Percentiles rank a stretch among this genome's conserved stretches.
Conservation (phyloP, 805 yeast genomes). For the Candida michaelii region DNA sequence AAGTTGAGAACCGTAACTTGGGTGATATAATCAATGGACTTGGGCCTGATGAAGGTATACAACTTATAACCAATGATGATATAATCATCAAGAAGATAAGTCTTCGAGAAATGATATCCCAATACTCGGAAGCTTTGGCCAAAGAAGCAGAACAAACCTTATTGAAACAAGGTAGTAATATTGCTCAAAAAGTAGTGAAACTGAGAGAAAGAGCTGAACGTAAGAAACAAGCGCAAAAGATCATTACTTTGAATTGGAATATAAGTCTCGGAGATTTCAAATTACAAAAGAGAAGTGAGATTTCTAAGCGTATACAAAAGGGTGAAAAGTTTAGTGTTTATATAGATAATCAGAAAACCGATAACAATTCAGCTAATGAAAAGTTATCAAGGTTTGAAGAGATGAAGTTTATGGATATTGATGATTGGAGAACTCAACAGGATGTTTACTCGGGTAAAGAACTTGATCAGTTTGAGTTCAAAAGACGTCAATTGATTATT, state of each 20-base stretch:
- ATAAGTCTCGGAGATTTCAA: constrained; percentile 39
- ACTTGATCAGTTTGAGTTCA: constrained; percentile 18
- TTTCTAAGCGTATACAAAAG: constrained; percentile 28
- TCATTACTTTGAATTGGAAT: constrained; percentile 35
- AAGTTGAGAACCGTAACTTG: constrained; percentile 22
- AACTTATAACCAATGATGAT: constrained; percentile 9
- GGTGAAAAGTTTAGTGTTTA: constrained; percentile 29
- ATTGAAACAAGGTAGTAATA: constrained; percentile 32
- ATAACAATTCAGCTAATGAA: constrained; percentile 2
- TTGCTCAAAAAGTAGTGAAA: constrained; percentile 27
- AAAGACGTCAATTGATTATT: constrained; percentile 30
- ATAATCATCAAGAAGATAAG: constrained; percentile 22
- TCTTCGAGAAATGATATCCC: constrained; percentile 32
- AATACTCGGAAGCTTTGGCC: constrained; percentile 33
- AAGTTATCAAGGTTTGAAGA: background rate
- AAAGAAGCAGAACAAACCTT: constrained; percentile 28
- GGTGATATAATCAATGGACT: constrained; percentile 32
- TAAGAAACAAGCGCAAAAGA: constrained; percentile 36
- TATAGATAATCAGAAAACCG: constrained; percentile 21
- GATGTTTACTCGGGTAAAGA: background rate
- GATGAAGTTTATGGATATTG: background rate
- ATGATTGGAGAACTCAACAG: constrained; percentile 10
- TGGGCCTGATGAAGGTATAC: constrained; percentile 19
- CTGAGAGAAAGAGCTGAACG: constrained; percentile 32
- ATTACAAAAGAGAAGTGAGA: constrained; percentile 38